Evolutionary conservation across 2,329 filamentous ascomycete species (phyloP).

Genomic region (Leptographium radiaticola): DNA sequence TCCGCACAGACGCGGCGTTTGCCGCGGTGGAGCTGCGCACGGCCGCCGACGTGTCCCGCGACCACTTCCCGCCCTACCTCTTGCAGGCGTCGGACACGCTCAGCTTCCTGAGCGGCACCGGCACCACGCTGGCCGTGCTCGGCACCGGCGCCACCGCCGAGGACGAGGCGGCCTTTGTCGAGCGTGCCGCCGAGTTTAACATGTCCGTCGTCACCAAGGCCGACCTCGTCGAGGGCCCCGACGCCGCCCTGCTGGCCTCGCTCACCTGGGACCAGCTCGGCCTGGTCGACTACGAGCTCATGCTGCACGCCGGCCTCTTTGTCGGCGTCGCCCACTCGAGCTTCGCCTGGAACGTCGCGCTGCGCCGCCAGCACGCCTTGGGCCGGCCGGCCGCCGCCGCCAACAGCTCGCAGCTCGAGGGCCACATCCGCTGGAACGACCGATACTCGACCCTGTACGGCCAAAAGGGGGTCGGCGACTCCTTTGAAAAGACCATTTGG

Average conservation of each 20-base stretch:
- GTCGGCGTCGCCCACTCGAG: slow-evolving; percentile 29
- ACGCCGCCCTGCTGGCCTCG: slow-evolving; percentile 19
- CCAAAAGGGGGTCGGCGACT: slow-evolving; percentile 7
- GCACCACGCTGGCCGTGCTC: slow-evolving; percentile 25
- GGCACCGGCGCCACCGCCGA: slow-evolving; percentile 25
- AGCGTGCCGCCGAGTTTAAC: slow-evolving; percentile 21
- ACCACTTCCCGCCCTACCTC: slow-evolving; percentile 17
- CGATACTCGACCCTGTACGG: slow-evolving; percentile 20
- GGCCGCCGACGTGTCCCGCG: slow-evolving; percentile 16
- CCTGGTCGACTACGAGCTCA: slow-evolving; percentile 36
- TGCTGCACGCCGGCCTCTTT: slow-evolving; percentile 28
- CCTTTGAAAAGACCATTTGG: slow-evolving; percentile 15
- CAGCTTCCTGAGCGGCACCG: slow-evolving; percentile 15
- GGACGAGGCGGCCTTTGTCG: slow-evolving; percentile 22
- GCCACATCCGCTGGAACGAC: slow-evolving; percentile 19
- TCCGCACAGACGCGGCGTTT: slow-evolving; percentile 9
- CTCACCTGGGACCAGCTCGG: slow-evolving; percentile 35
- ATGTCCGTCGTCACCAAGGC: slow-evolving; percentile 28
- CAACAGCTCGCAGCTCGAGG: slow-evolving; percentile 5
- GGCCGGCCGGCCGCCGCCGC: slow-evolving; percentile 5
- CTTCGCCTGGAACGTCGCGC: slow-evolving; percentile 33
- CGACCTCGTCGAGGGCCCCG: slow-evolving; percentile 25
- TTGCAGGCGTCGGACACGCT: slow-evolving; percentile 21
- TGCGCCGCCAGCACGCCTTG: slow-evolving; percentile 21
- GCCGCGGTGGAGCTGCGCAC: slow-evolving; percentile 24